These are phyloP conservation scores for Boletellus ananas DNA, from an alignment of 768 basidiomycete species.

Conservation along the genomic window DNA sequence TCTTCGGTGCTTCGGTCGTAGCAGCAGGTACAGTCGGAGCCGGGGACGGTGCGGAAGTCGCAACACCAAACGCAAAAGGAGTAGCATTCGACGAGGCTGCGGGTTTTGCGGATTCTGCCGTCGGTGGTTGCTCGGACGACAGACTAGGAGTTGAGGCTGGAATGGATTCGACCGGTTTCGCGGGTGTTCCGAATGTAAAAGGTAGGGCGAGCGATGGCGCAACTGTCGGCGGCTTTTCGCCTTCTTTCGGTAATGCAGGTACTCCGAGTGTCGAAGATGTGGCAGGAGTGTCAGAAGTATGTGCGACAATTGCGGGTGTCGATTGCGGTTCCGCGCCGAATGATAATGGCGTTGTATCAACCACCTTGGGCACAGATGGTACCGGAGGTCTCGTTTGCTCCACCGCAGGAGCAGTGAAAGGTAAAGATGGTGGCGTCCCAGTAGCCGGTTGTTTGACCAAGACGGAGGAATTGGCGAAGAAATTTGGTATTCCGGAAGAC, in stretches of 20 bases:
- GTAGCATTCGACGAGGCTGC: slow-evolving; percentile 2
- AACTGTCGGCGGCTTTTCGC: slow-evolving; percentile 12
- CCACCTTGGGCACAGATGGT: slow-evolving; percentile 2
- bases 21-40: neutral
- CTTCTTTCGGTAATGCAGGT: slow-evolving; percentile 14
- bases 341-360: slow-evolving; percentile 5
- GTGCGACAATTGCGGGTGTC: slow-evolving; percentile 1
- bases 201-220: slow-evolving; percentile 11
- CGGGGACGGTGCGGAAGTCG: slow-evolving; percentile 8
- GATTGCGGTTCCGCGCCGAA: slow-evolving; percentile 12
- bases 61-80: slow-evolving; percentile 29
- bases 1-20: slow-evolving; percentile 30
- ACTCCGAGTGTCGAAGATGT: slow-evolving; percentile 6
- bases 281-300: slow-evolving; percentile 1
- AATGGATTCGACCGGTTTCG: slow-evolving; percentile 21
- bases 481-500: slow-evolving; percentile 49
- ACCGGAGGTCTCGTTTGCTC: slow-evolving; percentile 9
- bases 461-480: slow-evolving; percentile 54
- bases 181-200: slow-evolving; percentile 29
- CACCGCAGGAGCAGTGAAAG: slow-evolving; percentile 20
- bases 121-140: slow-evolving; percentile 9
- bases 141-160: slow-evolving; percentile 1
- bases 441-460: slow-evolving; percentile 36
- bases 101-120: slow-evolving; percentile 7
- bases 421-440: slow-evolving; percentile 10